Base-by-base conservation (phyloP, 805 yeast genomes). In the Saccharomycopsis javanensis region DNA sequence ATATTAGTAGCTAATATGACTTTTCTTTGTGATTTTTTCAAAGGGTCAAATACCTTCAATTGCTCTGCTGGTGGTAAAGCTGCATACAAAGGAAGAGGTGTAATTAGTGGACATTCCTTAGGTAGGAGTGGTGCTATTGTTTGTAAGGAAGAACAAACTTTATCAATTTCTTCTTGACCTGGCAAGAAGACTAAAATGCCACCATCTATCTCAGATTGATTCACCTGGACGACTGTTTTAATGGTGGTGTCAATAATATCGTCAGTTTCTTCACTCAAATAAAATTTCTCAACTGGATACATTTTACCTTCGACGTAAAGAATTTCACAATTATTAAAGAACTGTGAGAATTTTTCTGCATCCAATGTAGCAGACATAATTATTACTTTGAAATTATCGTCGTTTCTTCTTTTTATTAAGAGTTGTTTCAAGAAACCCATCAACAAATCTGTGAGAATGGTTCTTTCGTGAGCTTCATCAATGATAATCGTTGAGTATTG, bases 401-500 rank as follows among this genome's bases (percentile, higher is more conserved):
- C 67, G 48, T 79, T 79, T 16, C 81, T 71, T 55, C 85, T 74
- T 50, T 77, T 75, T 7, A 66, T 66, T 10, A 86, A 65, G 38
- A 94, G 72, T 45, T 81, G 79, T 67, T 90, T 91, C 62, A 94
- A 73, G 65, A 94, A 87, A 2, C 98, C 99, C 74, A 94, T 76
- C 18, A 94, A 75, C 63, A 94, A 72, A 72, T 94, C 99, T 0
- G 98, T 90, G 53, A 91, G 72, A 1, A 94, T 86, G 0, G 98
- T 92, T 68, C 99, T 79, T 73, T 94, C 99, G 73, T 94, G 99
- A 2, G 98, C 99, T 73, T 94, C 99, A 75, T 94, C 99, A 53
- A 94, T 83, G 50, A 94, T 76, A 8, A 94, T 78, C 0, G 90
- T 84, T 28, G 85, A 75, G 69, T 92, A 94, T 60, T 79, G 80